Base-by-base conservation (phyloP, 305 asterid genomes). In the Fraxinus floribunda region DNA sequence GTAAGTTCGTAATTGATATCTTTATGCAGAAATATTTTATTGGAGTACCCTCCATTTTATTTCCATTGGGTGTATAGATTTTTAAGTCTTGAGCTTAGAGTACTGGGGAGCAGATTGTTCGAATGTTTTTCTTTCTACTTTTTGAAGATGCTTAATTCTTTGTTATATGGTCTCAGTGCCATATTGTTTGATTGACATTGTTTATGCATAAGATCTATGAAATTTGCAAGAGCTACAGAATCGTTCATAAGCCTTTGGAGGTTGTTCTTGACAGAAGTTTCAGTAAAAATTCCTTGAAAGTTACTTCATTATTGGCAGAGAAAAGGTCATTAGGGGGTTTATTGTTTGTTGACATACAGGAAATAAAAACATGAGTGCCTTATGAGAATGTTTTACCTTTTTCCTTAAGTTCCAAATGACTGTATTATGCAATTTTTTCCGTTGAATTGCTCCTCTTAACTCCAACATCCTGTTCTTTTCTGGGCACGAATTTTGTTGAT, bases 1-100 rank as follows among this genome's bases (percentile, higher is more conserved):
- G 93, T 87, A 86, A 84, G 90, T 87, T 46, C 13, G 0, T 9
- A 49, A 44, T 26, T 77, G 41, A 1, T 29, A 77, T 16, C 80
- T 77, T 16, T 10, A 30, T 8, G 20, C 7, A 6, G 34, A 22
- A 62, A 62, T 62, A 62, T 62, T 55, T 55, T 6, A 55, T 18
- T 55, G 0, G 4, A 55, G 26, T 6, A 1, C 1, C 26, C 66
- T n/a, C 34, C 30, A 35, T 35, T 39, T 74, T 39, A 7, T 2
- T 39, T 39, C 24, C 7, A 0, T 29, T 7, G 18, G 29, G 29
- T 39, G 1, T n/a, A 6, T 38, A n/a, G 4, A 20, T 22, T 62
- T 62, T 20, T 3, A 62, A 20, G 72, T 9, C 30, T 62, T 20
- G 72, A 62, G 71, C 72, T 62, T 62, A 62, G 0, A 4, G 16